Evolutionary conservation across 2,329 filamentous ascomycete genomes (phyloP).

Genomic region (Elsinoe batatas): DNA sequence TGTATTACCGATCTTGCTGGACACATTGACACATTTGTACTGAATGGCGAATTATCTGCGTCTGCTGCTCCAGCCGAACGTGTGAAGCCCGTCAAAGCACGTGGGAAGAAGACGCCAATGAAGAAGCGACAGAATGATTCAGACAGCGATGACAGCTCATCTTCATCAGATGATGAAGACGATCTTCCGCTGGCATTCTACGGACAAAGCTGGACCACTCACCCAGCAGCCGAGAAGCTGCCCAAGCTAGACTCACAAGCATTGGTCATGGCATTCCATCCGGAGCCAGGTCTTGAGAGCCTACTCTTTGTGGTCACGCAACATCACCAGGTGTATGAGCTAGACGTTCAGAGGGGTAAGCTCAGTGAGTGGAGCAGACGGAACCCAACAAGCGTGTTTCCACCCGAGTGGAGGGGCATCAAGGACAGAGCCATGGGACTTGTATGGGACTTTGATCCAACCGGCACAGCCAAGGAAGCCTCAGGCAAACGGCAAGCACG

Average conservation of each 20-base stretch:
- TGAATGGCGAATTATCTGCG: slow-evolving; percentile 49
- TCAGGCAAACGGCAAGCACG: slow-evolving; percentile 39
- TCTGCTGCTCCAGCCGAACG: slow-evolving; percentile 34
- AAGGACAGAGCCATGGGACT: slow-evolving; percentile 74
- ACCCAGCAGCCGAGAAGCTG: slow-evolving; percentile 50
- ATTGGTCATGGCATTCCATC: slow-evolving; percentile 39
- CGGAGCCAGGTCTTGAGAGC: slow-evolving; percentile 17
- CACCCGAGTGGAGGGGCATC: slow-evolving; percentile 61
- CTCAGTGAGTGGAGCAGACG: slow-evolving; percentile 78
- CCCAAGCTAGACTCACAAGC: slow-evolving; percentile 37
- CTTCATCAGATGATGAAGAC: slow-evolving; percentile 34
- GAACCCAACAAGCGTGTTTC: slow-evolving; percentile 68
- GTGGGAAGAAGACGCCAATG: slow-evolving; percentile 15
- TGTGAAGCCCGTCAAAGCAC: slow-evolving; percentile 19
- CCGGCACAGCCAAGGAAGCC: neutral
- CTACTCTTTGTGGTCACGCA: slow-evolving; percentile 53
- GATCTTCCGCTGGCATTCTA: slow-evolving; percentile 40
- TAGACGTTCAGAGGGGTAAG: slow-evolving; percentile 66
- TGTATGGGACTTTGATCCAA: slow-evolving; percentile 59
- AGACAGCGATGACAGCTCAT: slow-evolving; percentile 29
- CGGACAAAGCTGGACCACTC: slow-evolving; percentile 64
- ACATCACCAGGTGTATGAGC: slow-evolving; percentile 61
- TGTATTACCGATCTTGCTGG: slow-evolving; percentile 74
- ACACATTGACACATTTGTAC: slow-evolving; percentile 76
- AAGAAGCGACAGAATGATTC: slow-evolving; percentile 9